Evolutionary conservation across 169 alveolate genomes (phyloP).

Genomic region (Plasmodium vinckei): DNA sequence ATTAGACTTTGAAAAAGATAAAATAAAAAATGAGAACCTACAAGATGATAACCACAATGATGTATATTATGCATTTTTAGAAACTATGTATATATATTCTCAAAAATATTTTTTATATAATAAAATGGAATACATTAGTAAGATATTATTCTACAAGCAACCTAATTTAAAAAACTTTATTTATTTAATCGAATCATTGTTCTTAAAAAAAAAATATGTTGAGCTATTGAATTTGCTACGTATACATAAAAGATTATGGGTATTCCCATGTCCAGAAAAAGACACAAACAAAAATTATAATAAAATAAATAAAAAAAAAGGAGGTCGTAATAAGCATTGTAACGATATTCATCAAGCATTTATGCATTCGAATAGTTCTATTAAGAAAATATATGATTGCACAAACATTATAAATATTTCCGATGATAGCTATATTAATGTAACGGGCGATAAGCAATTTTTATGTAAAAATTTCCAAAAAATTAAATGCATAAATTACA

Average conservation of each 20-base stretch:
- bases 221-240: constrained; percentile 25
- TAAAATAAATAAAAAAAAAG: constrained; percentile 9
- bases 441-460: not conserved
- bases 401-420: not conserved
- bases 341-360: not conserved
- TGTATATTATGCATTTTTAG: constrained; percentile 24
- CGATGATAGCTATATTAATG: not conserved
- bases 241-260: constrained; percentile 23
- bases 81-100: constrained; percentile 32
- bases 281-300: not conserved
- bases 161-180: constrained; percentile 36
- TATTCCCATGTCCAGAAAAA: constrained; percentile 13
- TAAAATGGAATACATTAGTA: constrained; percentile 71
- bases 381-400: too few species aligned
- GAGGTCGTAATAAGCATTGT: not conserved
- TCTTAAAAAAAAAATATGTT: constrained; percentile 35
- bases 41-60: not conserved
- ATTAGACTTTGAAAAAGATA: too few species aligned
- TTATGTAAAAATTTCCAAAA: not conserved
- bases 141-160: constrained; percentile 23
- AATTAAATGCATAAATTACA: constrained; percentile 38
- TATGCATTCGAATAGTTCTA: too few species aligned
- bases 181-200: constrained; percentile 55
- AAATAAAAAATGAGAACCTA: too few species aligned
- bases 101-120: constrained; percentile 41